Evolutionary conservation across 345 rosid genomes (phyloP), one percentile per base, ranked within the genome.

Genomic region (Salix udensis): DNA sequence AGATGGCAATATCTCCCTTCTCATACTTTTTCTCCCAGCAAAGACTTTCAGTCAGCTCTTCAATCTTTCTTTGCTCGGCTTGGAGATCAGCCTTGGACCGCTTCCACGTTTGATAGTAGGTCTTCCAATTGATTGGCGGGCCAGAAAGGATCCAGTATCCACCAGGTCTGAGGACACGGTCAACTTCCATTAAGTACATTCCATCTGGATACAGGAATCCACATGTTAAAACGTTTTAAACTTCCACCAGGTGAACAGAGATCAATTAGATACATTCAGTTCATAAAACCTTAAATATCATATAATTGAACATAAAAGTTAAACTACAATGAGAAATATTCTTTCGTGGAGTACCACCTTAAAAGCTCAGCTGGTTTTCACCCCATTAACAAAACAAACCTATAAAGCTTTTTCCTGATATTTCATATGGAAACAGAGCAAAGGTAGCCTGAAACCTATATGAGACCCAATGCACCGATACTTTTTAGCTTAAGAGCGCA

Each of bases 21-120:
- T 96, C 99, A 40, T 96, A 96, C 83, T 93, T 92, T 81, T 96
- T 96, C 91, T 96, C 99, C 99, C 98, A 96, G 86, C 99, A 93
- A 79, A 96, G 91, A 23, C 80, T 82, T 83, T 89, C 91, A 46
- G 98, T 93, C 39, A 96, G 77, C 68, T 88, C 92, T 86, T 96
- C 98, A 72, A 96, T 93, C 58, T 39, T 83, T 77, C 77, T 92
- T 82, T 96, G 98, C 87, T 96, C 99, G 6, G 91, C 97, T 48
- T 85, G 85, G 65, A 96, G 90, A 24, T 92, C 99, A 82, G 83
- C 77, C 86, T 85, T 90, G 10, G 98, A 72, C 24, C 98, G 89
- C 78, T 92, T 88, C 99, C 99, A 96, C 34, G 96, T 90, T 74
- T 92, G 76, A 82, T 96, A 88, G 77, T 84, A 92, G 5, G 92